Evolutionary conservation across 1,284 basidiomycete species (phyloP).

Genomic region (Pholiota adiposa): DNA sequence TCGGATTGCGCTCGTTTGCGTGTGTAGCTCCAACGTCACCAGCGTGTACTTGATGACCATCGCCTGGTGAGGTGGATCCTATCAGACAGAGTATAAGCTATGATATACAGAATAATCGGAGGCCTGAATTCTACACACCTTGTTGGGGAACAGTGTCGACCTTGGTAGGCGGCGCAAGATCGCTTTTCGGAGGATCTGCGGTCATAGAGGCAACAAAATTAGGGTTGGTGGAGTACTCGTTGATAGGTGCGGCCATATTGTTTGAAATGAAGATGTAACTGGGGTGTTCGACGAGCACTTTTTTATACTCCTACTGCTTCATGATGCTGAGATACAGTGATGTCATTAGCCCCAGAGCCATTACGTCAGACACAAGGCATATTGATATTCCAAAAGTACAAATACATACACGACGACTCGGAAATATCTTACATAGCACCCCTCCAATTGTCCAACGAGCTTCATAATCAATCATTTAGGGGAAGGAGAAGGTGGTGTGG

Average conservation of each 20-base stretch:
- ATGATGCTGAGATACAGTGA: not conserved
- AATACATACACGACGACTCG: not conserved
- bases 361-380: not conserved
- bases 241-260: slow-evolving; percentile 1
- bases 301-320: not conserved
- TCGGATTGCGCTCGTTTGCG: slow-evolving; percentile 8
- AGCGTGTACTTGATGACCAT: slow-evolving; percentile 34
- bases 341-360: not conserved
- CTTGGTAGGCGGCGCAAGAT: slow-evolving; percentile 28
- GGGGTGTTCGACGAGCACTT: too few species aligned
- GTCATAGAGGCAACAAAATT: not conserved
- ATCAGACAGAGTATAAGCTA: not conserved
- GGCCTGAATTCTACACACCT: slow-evolving; percentile 29
- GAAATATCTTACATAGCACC: not conserved
- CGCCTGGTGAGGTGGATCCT: slow-evolving; percentile 39
- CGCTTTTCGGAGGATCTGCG: slow-evolving; percentile 17
- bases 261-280: not conserved
- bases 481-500: slow-evolving; percentile 16
- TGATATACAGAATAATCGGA: not conserved
- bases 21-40: not conserved
- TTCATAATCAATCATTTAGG: not conserved
- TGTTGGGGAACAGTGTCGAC: slow-evolving; percentile 36
- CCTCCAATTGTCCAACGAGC: not conserved
- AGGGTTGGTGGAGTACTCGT: slow-evolving; percentile 3
- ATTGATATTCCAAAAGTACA: not conserved